Evolutionary conservation across 1,284 basidiomycete species (phyloP).

Genomic region (Puccinia coronata): DNA sequence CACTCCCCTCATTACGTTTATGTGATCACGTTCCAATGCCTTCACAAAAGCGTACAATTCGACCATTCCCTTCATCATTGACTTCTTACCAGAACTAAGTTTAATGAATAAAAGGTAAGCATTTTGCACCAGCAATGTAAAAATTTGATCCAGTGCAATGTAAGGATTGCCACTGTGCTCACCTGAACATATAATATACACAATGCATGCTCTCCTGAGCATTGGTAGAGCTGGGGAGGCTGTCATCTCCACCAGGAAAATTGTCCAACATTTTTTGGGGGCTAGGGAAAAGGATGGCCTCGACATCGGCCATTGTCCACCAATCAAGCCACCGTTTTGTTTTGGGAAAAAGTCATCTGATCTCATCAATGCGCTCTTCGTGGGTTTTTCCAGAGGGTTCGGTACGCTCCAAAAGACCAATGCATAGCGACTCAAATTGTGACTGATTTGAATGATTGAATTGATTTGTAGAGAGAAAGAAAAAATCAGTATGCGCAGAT

Average conservation of each 20-base stretch:
- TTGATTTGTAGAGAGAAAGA: no score
- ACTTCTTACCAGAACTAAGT: background rate
- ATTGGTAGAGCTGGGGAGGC: background rate
- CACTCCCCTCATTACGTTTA: background rate
- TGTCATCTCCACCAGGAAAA: background rate
- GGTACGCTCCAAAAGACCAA: background rate
- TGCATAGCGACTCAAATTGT: background rate
- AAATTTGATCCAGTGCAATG: no score
- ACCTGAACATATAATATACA: conserved; percentile 15
- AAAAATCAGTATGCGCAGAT: no score
- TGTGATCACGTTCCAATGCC: no score
- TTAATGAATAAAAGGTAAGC: no score
- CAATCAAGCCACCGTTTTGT: conserved; percentile 9
- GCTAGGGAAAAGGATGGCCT: background rate
- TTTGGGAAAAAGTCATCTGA: background rate
- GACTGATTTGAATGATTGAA: background rate
- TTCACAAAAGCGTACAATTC: conserved; percentile 6
- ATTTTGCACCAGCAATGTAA: no score
- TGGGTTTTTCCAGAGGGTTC: background rate
- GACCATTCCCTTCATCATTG: background rate
- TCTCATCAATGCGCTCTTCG: background rate
- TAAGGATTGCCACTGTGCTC: no score
- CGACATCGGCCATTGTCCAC: background rate
- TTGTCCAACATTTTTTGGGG: background rate
- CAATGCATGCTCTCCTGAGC: background rate